Conservation (phyloP, 2,329 filamentous ascomycete genomes). For the Nemania bipapillata region DNA sequence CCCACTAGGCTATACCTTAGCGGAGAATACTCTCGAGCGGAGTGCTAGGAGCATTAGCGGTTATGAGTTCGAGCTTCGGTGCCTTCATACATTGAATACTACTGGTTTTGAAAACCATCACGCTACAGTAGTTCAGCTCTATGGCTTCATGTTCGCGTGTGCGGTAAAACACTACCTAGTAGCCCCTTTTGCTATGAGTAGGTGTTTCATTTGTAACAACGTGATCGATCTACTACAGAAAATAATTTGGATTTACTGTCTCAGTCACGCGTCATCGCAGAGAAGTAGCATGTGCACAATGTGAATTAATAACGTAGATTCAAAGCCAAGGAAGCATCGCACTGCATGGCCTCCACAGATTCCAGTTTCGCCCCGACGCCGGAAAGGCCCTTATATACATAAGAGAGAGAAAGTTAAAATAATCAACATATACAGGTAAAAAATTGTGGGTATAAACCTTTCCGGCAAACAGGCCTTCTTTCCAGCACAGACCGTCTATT, state of each 20-base stretch:
- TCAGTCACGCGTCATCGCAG: not conserved
- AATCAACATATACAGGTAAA: conserved; percentile 29
- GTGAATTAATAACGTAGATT: not conserved
- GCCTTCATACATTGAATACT: not conserved
- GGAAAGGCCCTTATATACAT: conserved; percentile 11
- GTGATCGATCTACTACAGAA: not conserved
- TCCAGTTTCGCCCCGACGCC: conserved; percentile 24
- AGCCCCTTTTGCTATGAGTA: not conserved
- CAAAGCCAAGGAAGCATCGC: conserved; percentile 2
- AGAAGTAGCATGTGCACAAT: not conserved
- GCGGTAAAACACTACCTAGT: not conserved
- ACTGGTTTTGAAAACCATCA: not conserved
- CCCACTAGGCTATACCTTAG: not conserved
- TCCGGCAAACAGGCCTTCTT: not conserved
- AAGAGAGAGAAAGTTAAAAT: not conserved
- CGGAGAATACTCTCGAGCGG: no score
- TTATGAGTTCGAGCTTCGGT: not conserved
- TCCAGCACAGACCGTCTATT: conserved; percentile 5
- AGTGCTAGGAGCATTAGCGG: not conserved
- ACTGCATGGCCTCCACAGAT: not conserved
- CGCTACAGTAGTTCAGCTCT: not conserved
- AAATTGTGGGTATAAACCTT: conserved; percentile 29
- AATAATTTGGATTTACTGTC: not conserved
- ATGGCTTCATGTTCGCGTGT: not conserved
- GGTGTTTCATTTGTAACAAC: not conserved